phyloP scores from a whole-genome alignment of 495 filamentous ascomycete genomes.

The Aspergillus nanangensis region DNA sequence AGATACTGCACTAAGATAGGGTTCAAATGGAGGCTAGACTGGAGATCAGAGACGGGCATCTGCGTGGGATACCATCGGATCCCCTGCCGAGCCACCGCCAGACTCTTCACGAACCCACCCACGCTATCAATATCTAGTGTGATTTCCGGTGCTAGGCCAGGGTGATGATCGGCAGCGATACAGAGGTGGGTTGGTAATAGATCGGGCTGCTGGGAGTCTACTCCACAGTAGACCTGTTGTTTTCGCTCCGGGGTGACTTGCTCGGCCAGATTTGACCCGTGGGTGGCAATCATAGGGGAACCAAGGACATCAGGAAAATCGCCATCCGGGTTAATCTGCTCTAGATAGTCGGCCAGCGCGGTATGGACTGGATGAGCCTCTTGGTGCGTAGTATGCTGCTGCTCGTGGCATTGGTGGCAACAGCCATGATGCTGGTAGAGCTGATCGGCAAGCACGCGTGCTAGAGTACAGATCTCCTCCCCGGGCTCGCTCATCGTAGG shows the following conservation, averaged over 20 bases:
- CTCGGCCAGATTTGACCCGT: too few relatives aligned
- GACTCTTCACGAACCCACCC: not conserved
- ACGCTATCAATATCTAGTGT: not conserved
- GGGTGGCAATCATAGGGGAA: not conserved
- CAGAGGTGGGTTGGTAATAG: not conserved
- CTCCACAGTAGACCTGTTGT: not conserved
- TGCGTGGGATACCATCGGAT: not conserved
- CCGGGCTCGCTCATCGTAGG: not conserved
- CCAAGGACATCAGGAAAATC: not conserved
- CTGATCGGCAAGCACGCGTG: too few relatives aligned
- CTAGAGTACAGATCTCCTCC: not conserved
- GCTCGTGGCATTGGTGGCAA: not conserved
- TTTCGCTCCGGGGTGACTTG: too few relatives aligned
- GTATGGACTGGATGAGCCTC: not conserved
- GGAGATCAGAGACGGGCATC: constrained; percentile 4
- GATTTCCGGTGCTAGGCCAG: not conserved
- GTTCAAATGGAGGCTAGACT: constrained; percentile 1
- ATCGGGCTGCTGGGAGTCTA: not conserved
- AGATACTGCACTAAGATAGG: not conserved
- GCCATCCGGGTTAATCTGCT: not conserved
- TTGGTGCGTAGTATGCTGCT: not conserved
- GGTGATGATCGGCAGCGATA: not conserved
- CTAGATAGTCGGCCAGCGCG: not conserved
- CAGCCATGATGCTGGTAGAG: not conserved
- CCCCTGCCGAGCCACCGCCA: not conserved